Base-by-base conservation (phyloP, 208 protist genomes). In the Trypanosoma avium region DNA sequence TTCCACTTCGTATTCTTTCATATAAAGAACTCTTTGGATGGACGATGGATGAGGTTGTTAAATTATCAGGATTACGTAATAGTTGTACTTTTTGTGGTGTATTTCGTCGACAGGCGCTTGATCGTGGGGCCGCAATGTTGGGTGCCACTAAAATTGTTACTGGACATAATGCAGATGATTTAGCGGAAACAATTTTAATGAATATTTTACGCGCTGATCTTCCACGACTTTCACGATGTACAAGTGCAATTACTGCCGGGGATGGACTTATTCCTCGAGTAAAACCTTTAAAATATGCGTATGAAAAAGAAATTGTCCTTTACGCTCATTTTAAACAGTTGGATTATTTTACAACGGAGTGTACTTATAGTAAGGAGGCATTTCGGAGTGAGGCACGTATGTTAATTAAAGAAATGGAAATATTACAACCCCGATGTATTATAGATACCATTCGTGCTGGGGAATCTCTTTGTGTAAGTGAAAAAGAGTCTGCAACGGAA, bases 121-220 rank as follows among this genome's bases (percentile, higher is more conserved):
- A 99, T 67, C 76, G 94, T 17, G 98, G 97, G 4, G 95, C 97
- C 5, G 77, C 66, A 6, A 59, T 96, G 19, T 63, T 97, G 4
- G 74, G 79, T 3, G 96, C 88, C 3, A 86, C 92, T 58, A 97
- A 97, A 49, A 96, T 99, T 45, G 98, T 92, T 0, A 99, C 97
- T 2, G 98, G 98, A 12, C 98, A 99, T 76, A 99, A 99, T 84
- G 98, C 97, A 2, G 98, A 99, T 66, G 98, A 99, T 70, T 83
- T 95, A 36, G 98, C 98, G 26, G 98, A 99, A 67, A 99, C 98
- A 35, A 91, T 99, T 48, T 76, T 99, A 12, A 98, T 99, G 93
- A 99, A 99, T 66, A 64, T 96, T 8, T 80, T 99, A 17, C 91
- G 98, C 45, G 95, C 92, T 15, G 98, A 99, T 68, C 81, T 93